These are phyloP conservation scores for Lactarius indigo DNA, from an alignment of 768 basidiomycete species.

Conservation along the genomic window DNA sequence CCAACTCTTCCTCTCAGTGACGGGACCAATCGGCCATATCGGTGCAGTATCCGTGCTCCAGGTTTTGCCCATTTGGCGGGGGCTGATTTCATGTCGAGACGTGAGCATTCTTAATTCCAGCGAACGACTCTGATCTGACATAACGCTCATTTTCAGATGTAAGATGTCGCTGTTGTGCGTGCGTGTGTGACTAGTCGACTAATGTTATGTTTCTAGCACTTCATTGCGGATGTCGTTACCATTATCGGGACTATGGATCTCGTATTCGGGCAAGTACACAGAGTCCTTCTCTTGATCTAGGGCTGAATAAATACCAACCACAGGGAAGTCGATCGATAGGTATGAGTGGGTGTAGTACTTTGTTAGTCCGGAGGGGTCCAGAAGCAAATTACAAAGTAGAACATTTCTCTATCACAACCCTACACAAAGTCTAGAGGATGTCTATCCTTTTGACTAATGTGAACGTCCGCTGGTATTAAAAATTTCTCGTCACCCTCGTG, in stretches of 20 bases:
- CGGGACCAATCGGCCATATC: slow-evolving; percentile 92
- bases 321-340: slow-evolving; percentile 46
- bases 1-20: slow-evolving; percentile 49
- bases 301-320: slow-evolving; percentile 18
- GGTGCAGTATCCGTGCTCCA: slow-evolving; percentile 95
- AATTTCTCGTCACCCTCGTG: slow-evolving; percentile 33
- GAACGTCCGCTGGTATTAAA: slow-evolving; percentile 46
- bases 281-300: neutral
- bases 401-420: slow-evolving; percentile 1
- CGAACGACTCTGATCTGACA: slow-evolving; percentile 16
- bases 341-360: slow-evolving; percentile 32
- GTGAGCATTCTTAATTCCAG: slow-evolving; percentile 42
- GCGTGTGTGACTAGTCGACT: slow-evolving; percentile 17
- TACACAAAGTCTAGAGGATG: slow-evolving; percentile 73
- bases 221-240: slow-evolving; percentile 91
- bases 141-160: slow-evolving; percentile 34
- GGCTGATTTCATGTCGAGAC: slow-evolving; percentile 97
- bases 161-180: slow-evolving; percentile 28
- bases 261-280: slow-evolving; percentile 79
- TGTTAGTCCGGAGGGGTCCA: slow-evolving; percentile 2
- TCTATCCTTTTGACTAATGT: slow-evolving; percentile 67
- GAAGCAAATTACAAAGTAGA: slow-evolving; percentile 7
- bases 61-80: slow-evolving; percentile 96
- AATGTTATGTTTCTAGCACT: slow-evolving; percentile 51
- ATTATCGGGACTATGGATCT: slow-evolving; percentile 99